A percentile compares a stretch with the other conserved stretches of the same genome.
phyloP scores from a whole-genome alignment of 768 basidiomycete species.

The Tylopilus vinaceipallidus region DNA sequence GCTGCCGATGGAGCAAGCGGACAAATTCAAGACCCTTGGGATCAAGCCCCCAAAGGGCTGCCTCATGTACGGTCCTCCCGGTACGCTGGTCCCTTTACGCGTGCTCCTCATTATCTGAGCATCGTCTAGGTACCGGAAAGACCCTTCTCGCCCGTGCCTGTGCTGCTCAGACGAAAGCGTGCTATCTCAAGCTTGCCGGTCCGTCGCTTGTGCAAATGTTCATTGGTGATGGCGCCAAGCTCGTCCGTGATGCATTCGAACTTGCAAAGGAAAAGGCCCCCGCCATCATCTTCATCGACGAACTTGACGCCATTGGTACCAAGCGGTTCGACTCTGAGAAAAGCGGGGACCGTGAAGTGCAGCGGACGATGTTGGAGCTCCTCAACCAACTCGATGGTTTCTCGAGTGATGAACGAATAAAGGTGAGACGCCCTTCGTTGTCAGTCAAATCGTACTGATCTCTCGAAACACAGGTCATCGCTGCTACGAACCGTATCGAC shows the following conservation, averaged over 20 bases:
- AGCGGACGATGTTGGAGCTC: slow-evolving; percentile 98
- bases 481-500: slow-evolving; percentile 98
- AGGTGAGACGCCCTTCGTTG: slow-evolving; percentile 56
- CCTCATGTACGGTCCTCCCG: slow-evolving; percentile 98
- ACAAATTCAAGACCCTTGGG: slow-evolving; percentile 97
- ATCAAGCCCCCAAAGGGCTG: slow-evolving; percentile 98
- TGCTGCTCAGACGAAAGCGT: slow-evolving; percentile 96
- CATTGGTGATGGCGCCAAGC: slow-evolving; percentile 98
- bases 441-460: too few species aligned
- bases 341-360: slow-evolving; percentile 98
- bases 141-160: slow-evolving; percentile 97
- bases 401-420: slow-evolving; percentile 95
- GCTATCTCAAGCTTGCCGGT: slow-evolving; percentile 96
- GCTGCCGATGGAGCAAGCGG: slow-evolving; percentile 96
- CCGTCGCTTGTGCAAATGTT: slow-evolving; percentile 99
- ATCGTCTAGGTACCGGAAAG: slow-evolving; percentile 80
- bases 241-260: slow-evolving; percentile 97
- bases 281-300: slow-evolving; percentile 99
- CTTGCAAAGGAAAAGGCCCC: slow-evolving; percentile 98
- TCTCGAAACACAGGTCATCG: slow-evolving; percentile 93
- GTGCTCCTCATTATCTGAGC: not conserved
- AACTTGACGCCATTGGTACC: slow-evolving; percentile 97
- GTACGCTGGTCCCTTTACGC: slow-evolving; percentile 38
- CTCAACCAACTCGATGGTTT: slow-evolving; percentile 98
- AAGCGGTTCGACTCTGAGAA: slow-evolving; percentile 99